A percentile compares a stretch with the other conserved stretches of the same genome.
These are phyloP conservation scores for Flaveria brownii DNA, from an alignment of 129 eudicot species.

Conservation along the genomic window DNA sequence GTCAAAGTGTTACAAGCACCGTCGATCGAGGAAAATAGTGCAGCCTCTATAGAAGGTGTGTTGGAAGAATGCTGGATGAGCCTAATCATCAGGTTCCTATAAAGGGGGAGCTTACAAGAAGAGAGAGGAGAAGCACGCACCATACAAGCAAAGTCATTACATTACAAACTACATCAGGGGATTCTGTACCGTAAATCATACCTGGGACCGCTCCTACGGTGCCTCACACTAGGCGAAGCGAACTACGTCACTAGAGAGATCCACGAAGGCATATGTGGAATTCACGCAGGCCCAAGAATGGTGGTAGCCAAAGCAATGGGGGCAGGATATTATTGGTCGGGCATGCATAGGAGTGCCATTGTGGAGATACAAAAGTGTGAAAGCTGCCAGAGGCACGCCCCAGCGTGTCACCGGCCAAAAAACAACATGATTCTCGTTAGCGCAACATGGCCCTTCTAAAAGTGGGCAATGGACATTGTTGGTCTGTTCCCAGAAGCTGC, in stretches of 20 bases:
- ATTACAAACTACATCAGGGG: too few relatives aligned
- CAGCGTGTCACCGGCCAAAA: neutral
- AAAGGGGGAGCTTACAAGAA: neutral
- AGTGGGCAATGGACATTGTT: too few relatives aligned
- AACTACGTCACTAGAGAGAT: neutral
- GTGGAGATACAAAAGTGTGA: neutral
- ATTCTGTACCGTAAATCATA: too few relatives aligned
- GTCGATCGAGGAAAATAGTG: too few relatives aligned
- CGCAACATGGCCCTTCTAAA: too few relatives aligned
- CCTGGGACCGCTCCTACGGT: too few relatives aligned
- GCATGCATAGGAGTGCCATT: too few relatives aligned
- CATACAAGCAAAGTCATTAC: neutral
- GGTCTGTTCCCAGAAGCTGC: too few relatives aligned
- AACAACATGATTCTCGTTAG: too few relatives aligned
- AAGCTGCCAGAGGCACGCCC: neutral
- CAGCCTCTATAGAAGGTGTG: fast-evolving
- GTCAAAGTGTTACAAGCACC: neutral
- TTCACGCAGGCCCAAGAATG: neutral
- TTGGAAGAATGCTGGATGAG: neutral
- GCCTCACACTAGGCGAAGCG: neutral
- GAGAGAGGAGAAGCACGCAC: neutral
- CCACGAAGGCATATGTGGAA: neutral
- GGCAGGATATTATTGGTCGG: too few relatives aligned
- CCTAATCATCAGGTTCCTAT: neutral
- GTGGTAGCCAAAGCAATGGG: too few relatives aligned